phyloP scores from a whole-genome alignment of 2,329 filamentous ascomycete species.

The Fusarium piperis region DNA sequence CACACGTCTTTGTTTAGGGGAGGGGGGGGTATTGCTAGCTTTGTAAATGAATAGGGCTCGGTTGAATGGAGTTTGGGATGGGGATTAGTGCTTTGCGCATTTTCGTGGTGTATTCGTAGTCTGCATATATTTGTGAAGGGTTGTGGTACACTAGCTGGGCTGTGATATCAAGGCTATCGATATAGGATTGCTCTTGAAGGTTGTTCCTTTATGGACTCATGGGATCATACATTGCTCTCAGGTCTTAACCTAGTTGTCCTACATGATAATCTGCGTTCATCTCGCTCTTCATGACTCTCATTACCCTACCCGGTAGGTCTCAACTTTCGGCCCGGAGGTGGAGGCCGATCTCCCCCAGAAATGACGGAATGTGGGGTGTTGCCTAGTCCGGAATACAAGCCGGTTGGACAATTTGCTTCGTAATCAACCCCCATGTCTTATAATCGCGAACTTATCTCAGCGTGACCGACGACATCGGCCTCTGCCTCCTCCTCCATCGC shows the following conservation, averaged over 20 bases:
- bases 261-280: not conserved
- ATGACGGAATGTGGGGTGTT: constrained; percentile 11
- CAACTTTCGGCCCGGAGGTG: not conserved
- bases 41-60: not conserved
- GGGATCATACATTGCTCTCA: not conserved
- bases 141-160: not conserved
- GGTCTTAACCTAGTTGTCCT: not conserved
- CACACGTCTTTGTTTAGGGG: not conserved
- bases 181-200: not conserved
- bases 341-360: not conserved
- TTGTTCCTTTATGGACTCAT: not conserved
- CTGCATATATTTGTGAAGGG: not conserved
- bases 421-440: not conserved
- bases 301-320: not conserved
- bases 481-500: constrained; percentile 1
- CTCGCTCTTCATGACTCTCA: not conserved
- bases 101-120: not conserved
- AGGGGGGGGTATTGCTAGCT: not conserved
- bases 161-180: not conserved
- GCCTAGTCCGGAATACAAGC: not conserved
- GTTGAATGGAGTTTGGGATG: not conserved
- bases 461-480: constrained; percentile 2
- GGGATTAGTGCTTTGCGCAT: not conserved
- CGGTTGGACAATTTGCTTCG: not conserved
- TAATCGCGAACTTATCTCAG: not conserved